Evolutionary conservation across 257 asterid species (phyloP).

Genomic region (Nyctanthes arbortristis): DNA sequence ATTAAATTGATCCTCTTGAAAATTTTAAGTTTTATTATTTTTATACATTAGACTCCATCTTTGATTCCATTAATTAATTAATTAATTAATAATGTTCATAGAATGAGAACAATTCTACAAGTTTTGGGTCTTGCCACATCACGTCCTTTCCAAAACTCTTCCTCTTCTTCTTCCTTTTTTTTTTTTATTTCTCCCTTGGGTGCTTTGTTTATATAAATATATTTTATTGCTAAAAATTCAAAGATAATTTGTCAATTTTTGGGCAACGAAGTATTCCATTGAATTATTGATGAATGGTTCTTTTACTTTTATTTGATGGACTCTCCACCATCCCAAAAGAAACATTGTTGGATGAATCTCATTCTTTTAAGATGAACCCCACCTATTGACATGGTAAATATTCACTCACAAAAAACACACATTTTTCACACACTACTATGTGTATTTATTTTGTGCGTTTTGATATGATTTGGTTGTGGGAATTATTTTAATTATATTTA

Average conservation of each 20-base stretch:
- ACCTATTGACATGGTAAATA: conserved; percentile 32
- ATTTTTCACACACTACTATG: conserved; percentile 23
- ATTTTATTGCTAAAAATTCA: neutral
- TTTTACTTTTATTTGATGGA: conserved; percentile 29
- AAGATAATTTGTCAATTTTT: neutral
- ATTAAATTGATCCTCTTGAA: too few relatives aligned
- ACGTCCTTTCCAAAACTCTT: too few relatives aligned
- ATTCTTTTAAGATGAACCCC: conserved; percentile 35
- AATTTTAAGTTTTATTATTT: too few relatives aligned
- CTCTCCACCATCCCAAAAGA: conserved; percentile 38
- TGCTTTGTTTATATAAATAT: too few relatives aligned
- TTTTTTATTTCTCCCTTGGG: too few relatives aligned
- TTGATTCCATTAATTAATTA: too few relatives aligned
- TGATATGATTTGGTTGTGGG: conserved; percentile 9
- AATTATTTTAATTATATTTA: neutral
- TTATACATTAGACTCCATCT: too few relatives aligned
- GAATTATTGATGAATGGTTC: conserved; percentile 26
- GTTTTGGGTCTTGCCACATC: too few relatives aligned
- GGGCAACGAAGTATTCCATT: conserved; percentile 30
- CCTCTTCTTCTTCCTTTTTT: too few relatives aligned
- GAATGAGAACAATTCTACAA: too few relatives aligned
- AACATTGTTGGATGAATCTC: conserved; percentile 26
- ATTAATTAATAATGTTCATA: too few relatives aligned
- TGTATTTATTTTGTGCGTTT: conserved; percentile 8
- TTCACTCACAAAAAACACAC: neutral